Percentiles rank a stretch among this genome's conserved stretches.
Evolutionary conservation across 2,329 filamentous ascomycete genomes (phyloP).

Genomic region (Claviceps cyperi): DNA sequence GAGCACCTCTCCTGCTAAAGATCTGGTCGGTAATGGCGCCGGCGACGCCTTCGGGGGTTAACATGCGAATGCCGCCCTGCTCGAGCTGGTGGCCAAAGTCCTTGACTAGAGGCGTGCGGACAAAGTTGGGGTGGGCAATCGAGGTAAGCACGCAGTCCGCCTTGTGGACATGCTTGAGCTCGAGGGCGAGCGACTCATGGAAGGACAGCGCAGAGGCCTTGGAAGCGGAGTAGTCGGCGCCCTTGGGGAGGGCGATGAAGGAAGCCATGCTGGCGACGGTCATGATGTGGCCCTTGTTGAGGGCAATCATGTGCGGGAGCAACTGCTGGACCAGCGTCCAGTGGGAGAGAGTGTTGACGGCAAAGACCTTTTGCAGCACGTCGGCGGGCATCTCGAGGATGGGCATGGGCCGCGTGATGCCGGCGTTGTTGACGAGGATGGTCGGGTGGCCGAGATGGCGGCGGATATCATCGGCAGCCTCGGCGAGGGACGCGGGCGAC

Average conservation of each 20-base stretch:
- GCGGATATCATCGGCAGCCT: slow-evolving; percentile 24
- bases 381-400: slow-evolving; percentile 42
- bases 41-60: slow-evolving; percentile 24
- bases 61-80: slow-evolving; percentile 14
- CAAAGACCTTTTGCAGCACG: slow-evolving; percentile 48
- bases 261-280: slow-evolving; percentile 54
- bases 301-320: slow-evolving; percentile 45
- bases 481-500: slow-evolving; percentile 28
- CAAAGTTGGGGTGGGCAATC: slow-evolving; percentile 43
- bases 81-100: slow-evolving; percentile 16
- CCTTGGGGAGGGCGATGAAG: slow-evolving; percentile 42
- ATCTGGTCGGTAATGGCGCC: slow-evolving; percentile 30
- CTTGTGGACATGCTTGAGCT: slow-evolving; percentile 43
- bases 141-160: slow-evolving; percentile 49
- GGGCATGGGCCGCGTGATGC: slow-evolving; percentile 41
- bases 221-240: slow-evolving; percentile 50
- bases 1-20: slow-evolving; percentile 26
- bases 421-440: slow-evolving; percentile 58
- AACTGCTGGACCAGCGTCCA: slow-evolving; percentile 51
- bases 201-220: slow-evolving; percentile 53
- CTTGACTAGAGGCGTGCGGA: slow-evolving; percentile 30
- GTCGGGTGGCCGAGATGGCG: slow-evolving; percentile 44
- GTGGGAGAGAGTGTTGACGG: slow-evolving; percentile 52
- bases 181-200: slow-evolving; percentile 47
- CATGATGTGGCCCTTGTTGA: slow-evolving; percentile 57